A percentile compares a stretch with the other conserved stretches of the same genome.
These are phyloP conservation scores for Arachis hypogaea DNA, from an alignment of 306 rosid species.

Conservation along the genomic window DNA sequence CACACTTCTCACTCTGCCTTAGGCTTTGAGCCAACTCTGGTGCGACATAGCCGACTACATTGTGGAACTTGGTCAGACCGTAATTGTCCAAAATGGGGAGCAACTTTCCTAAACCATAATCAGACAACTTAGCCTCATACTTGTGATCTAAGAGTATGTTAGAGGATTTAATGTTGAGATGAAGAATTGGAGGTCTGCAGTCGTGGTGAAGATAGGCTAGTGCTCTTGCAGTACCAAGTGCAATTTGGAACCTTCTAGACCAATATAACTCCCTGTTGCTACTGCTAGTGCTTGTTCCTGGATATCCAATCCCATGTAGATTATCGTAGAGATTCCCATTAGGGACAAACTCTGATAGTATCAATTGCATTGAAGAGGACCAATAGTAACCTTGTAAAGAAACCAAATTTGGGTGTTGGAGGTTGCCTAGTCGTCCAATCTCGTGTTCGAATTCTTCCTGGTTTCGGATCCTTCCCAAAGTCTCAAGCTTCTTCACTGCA, in stretches of 20 bases:
- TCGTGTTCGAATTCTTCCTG: conserved; percentile 96
- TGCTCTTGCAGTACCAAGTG: conserved; percentile 89
- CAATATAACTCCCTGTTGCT: conserved; percentile 72
- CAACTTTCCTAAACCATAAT: conserved; percentile 86
- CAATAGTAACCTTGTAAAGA: conserved; percentile 92
- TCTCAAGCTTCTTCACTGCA: conserved; percentile 95
- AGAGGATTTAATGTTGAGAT: conserved; percentile 92
- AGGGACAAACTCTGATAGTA: conserved; percentile 83
- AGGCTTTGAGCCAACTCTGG: conserved; percentile 93
- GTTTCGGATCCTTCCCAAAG: conserved; percentile 85
- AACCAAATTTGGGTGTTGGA: conserved; percentile 78
- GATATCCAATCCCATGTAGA: conserved; percentile 72
- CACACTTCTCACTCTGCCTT: conserved; percentile 92
- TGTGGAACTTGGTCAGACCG: conserved; percentile 83
- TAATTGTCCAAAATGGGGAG: conserved; percentile 87
- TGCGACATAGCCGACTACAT: conserved; percentile 87
- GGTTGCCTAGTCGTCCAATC: conserved; percentile 80
- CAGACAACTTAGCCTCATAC: conserved; percentile 83
- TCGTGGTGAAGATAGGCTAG: conserved; percentile 96
- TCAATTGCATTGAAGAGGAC: conserved; percentile 93
- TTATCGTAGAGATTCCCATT: conserved; percentile 89
- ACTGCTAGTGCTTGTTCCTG: conserved; percentile 80
- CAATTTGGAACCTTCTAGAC: conserved; percentile 82
- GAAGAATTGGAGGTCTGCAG: conserved; percentile 87
- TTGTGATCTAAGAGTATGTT: conserved; percentile 88